Base-by-base conservation (phyloP, 1,139 yeast genomes). In the Pneumocystis canis region DNA sequence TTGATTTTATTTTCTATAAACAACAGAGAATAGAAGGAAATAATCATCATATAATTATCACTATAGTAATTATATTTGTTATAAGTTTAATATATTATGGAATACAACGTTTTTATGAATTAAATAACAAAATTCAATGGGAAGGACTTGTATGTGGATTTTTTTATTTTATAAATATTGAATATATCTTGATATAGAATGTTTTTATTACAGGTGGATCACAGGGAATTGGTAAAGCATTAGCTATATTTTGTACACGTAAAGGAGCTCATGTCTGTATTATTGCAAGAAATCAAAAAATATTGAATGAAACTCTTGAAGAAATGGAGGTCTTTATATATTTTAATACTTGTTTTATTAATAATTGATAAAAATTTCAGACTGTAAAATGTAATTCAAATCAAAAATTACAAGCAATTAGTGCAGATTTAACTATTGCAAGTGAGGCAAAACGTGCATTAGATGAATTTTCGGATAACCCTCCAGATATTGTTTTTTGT, bases 151-250 rank as follows among this genome's bases (percentile, higher is more conserved):
- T 47, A 47, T 9, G 54, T 47, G 16, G 11, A 47, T 25, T 18
- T 25, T 9, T 11, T 9, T 3, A 5, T 11, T 47, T 11, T 47
- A 25, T 5, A 4, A 9, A 3, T 25, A 11, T 25, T 25, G n/a
- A 25, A 2, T 25, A 20, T 7, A 20, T 47, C 11, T 47, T 47
- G 20, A 3, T 25, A 6, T 30, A 84, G 73, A 72, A 82, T 1
- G 90, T 87, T 1, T 79, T 92, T n/a, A 79, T 94, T 25, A 82
- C 96, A 0, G 99, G 99, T 1, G 98, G 92, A 0, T 89, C 97
- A 0, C 98, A 92, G 70, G 99, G 99, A 0, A 77, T 92, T 1
- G 98, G 99, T 0, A 84, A 83, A 1, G 87, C 87, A 60, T 73
- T 94, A 63, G 96, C 96, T 0, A 75, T 76, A 56, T 78, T 81